Evolutionary conservation across 768 basidiomycete genomes (phyloP), one percentile per base, ranked within the genome.

Genomic region (Mycena epipterygia): DNA sequence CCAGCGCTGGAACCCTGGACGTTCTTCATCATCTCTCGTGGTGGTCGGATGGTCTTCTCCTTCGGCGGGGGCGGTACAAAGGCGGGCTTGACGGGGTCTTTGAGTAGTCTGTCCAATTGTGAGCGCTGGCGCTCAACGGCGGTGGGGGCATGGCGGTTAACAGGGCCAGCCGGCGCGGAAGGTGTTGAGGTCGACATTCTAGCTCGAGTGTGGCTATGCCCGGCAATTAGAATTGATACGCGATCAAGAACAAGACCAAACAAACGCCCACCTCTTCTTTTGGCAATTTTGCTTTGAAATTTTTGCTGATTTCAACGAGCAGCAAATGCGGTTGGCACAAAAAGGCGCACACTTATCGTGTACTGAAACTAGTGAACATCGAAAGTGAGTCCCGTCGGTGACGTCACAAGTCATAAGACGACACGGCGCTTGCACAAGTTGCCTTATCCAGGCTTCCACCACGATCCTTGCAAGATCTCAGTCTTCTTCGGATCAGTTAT

Each of bases 11-110:
- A 97, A 0, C 98, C 98, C 81, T 98, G 97, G 9, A 99, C 97
- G 75, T 99, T 99, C 88, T 98, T 98, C 95, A 99, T 98, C 95
- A 96, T 96, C 79, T 96, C 98, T 56, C 95, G 87, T 12, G 97
- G 86, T 1, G 96, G 85, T 23, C 96, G 86, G 33, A 98, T 85
- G 0, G 86, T 86, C 84, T 95, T 96, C 71, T 94, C 93, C 79
- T 94, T 93, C 7, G 93, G 92, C 1, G 93, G 85, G n/a, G 88
- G 76, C 2, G 97, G 95, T 13, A 99, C 83, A 77, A 89, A 89
- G 1, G 91, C 94, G 1, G 91, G 90, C 78, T 96, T 97, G 9
- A 87, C 79, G 0, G 98, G 98, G 75, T 99, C 94, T 78, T 93
- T 95, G 71, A 99, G 89, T 37, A 99, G 89, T 73, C 89, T 93